These are phyloP conservation scores for Penicillium sp. DNA, from an alignment of 2,329 filamentous ascomycete species.

Conservation along the genomic window DNA sequence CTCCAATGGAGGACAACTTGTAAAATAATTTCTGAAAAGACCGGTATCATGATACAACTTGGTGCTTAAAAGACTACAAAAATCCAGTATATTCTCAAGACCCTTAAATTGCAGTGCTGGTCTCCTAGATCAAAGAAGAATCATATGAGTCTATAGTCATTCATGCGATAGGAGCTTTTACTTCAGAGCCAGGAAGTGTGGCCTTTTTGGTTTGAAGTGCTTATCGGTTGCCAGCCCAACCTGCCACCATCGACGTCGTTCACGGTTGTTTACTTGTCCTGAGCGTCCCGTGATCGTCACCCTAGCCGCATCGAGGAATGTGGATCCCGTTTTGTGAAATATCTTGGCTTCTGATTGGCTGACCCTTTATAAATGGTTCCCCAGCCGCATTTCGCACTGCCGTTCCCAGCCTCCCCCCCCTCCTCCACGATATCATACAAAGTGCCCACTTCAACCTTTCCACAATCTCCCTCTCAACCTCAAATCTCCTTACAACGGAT, in stretches of 20 bases:
- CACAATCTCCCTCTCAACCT: slow-evolving; percentile 7
- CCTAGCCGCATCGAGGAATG: slow-evolving; percentile 11
- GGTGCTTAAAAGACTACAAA: too few relatives aligned
- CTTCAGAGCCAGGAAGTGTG: too few relatives aligned
- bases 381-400: slow-evolving; percentile 22
- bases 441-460: slow-evolving; percentile 3
- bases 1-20: too few relatives aligned
- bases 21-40: too few relatives aligned
- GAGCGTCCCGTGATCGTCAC: slow-evolving; percentile 22
- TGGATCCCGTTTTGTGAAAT: neutral
- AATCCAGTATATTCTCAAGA: too few relatives aligned
- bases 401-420: slow-evolving; percentile 29
- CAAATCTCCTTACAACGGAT: neutral
- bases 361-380: slow-evolving; percentile 8
- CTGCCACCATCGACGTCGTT: slow-evolving; percentile 10
- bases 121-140: too few relatives aligned
- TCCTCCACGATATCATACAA: slow-evolving; percentile 24
- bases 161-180: too few relatives aligned
- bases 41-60: too few relatives aligned
- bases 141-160: too few relatives aligned
- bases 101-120: too few relatives aligned
- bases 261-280: slow-evolving; percentile 25
- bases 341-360: slow-evolving; percentile 10
- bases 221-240: slow-evolving; percentile 28
- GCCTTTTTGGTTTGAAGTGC: neutral